Conservation (phyloP, 371 early-diverging fungal species). For the Syncephalastrum sp. region DNA sequence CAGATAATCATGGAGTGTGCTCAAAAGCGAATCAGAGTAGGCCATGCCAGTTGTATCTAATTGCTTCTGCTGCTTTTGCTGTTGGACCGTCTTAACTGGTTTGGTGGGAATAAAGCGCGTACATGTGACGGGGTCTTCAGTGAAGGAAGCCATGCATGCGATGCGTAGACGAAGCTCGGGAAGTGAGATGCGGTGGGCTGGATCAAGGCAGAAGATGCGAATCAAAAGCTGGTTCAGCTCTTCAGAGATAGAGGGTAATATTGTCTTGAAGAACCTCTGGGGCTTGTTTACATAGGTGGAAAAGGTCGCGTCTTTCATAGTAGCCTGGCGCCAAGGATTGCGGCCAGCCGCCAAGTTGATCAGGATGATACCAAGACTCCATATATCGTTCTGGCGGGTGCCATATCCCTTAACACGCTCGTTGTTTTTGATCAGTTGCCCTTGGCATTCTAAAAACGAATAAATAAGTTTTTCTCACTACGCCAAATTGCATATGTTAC, state of each 20-base stretch:
- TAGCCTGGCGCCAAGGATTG: slow-evolving; percentile 80
- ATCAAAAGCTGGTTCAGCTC: slow-evolving; percentile 68
- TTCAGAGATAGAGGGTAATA: slow-evolving; percentile 62
- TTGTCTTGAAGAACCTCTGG: slow-evolving; percentile 55
- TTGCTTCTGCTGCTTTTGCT: neutral
- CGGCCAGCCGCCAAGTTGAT: slow-evolving; percentile 72
- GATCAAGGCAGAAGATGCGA: slow-evolving; percentile 69
- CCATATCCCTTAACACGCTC: slow-evolving; percentile 49
- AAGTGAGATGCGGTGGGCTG: slow-evolving; percentile 62
- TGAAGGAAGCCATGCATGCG: slow-evolving; percentile 53
- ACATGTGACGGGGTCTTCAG: slow-evolving; percentile 2
- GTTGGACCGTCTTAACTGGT: neutral
- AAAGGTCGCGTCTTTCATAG: slow-evolving; percentile 65
- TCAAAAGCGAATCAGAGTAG: neutral
- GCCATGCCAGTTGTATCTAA: slow-evolving; percentile 1
- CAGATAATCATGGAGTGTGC: neutral
- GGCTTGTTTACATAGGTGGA: slow-evolving; percentile 55
- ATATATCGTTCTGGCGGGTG: slow-evolving; percentile 74
- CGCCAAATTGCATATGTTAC: slow-evolving; percentile 19
- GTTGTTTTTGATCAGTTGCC: slow-evolving; percentile 35
- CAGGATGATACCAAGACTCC: slow-evolving; percentile 79
- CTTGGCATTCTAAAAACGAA: slow-evolving; percentile 64
- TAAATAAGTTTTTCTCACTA: slow-evolving; percentile 12
- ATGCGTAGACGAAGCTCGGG: slow-evolving; percentile 54
- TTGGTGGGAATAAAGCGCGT: slow-evolving; percentile 2